A percentile compares a stretch with the other conserved stretches of the same genome.
phyloP scores from a whole-genome alignment of 345 rosid genomes.

The Populus pruinosa region DNA sequence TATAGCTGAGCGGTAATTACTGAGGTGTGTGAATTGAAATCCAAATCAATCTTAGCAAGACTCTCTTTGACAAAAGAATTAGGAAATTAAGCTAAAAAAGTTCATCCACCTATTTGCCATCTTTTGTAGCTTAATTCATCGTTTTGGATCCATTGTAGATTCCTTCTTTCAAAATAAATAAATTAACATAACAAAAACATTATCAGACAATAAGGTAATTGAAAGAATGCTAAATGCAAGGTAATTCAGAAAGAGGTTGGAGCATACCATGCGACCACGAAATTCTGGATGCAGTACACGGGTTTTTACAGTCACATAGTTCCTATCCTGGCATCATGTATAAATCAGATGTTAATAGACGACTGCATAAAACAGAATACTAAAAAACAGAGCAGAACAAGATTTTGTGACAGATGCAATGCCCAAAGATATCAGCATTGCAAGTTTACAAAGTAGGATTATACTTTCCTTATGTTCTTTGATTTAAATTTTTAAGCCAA shows the following conservation, averaged over 20 bases:
- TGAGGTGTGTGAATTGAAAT: background rate
- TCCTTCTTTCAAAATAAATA: background rate
- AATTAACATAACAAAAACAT: background rate
- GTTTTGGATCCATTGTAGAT: background rate
- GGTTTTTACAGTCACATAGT: conserved; percentile 65
- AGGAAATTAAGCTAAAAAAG: background rate
- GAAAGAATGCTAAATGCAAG: background rate
- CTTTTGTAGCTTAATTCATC: too few relatives aligned
- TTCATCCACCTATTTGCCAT: background rate
- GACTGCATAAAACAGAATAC: conserved; percentile 5
- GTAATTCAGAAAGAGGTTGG: background rate
- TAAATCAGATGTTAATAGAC: conserved; percentile 7
- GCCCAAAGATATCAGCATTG: background rate
- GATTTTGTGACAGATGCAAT: background rate
- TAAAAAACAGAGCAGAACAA: conserved; percentile 3
- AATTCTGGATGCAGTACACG: conserved; percentile 80
- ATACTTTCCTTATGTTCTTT: background rate
- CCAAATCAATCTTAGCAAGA: background rate
- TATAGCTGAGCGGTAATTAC: too few relatives aligned
- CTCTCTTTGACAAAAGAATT: background rate
- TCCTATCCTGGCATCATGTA: conserved; percentile 64
- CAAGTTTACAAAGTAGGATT: background rate
- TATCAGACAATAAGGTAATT: background rate
- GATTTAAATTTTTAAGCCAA: background rate
- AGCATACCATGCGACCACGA: conserved; percentile 95